These are phyloP conservation scores for Scytalidium sp. DNA, from an alignment of 2,329 filamentous ascomycete species.

Conservation along the genomic window DNA sequence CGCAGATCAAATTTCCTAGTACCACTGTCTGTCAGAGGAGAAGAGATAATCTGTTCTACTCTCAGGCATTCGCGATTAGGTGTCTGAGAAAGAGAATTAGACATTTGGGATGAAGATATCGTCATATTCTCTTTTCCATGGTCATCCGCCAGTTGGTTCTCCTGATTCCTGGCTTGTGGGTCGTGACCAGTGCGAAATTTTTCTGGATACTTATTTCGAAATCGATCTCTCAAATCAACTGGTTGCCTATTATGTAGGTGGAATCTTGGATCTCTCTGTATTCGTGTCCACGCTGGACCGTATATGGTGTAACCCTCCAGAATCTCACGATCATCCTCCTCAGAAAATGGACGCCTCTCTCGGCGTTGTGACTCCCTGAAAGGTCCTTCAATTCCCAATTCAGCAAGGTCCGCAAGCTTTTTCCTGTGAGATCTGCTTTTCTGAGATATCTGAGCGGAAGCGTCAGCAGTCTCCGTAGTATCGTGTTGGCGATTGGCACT, in stretches of 20 bases:
- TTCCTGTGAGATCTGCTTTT: slow-evolving; percentile 54
- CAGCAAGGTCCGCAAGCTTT: slow-evolving; percentile 51
- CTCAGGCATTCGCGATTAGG: slow-evolving; percentile 22
- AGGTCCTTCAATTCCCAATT: slow-evolving; percentile 58
- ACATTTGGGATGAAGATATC: slow-evolving; percentile 4
- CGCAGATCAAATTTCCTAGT: slow-evolving; percentile 10
- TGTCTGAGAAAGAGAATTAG: not conserved
- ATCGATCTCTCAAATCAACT: slow-evolving; percentile 60
- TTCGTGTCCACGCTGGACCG: slow-evolving; percentile 64
- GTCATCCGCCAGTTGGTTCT: not conserved
- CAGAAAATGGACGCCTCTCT: slow-evolving; percentile 58
- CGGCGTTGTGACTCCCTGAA: slow-evolving; percentile 61
- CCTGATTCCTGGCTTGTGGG: slow-evolving; percentile 2
- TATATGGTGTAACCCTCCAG: slow-evolving; percentile 57
- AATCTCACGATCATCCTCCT: slow-evolving; percentile 61
- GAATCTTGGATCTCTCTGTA: slow-evolving; percentile 57
- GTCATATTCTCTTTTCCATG: not conserved
- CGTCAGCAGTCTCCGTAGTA: slow-evolving; percentile 15
- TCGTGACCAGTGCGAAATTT: slow-evolving; percentile 37
- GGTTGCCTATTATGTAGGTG: slow-evolving; percentile 57
- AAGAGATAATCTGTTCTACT: slow-evolving; percentile 25
- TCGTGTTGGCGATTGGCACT: slow-evolving; percentile 2
- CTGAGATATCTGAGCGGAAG: slow-evolving; percentile 35
- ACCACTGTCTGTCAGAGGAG: slow-evolving; percentile 12
- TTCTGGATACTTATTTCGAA: slow-evolving; percentile 61